Conservation (phyloP, 2,329 filamentous ascomycete genomes). For the Venturia effusa region DNA sequence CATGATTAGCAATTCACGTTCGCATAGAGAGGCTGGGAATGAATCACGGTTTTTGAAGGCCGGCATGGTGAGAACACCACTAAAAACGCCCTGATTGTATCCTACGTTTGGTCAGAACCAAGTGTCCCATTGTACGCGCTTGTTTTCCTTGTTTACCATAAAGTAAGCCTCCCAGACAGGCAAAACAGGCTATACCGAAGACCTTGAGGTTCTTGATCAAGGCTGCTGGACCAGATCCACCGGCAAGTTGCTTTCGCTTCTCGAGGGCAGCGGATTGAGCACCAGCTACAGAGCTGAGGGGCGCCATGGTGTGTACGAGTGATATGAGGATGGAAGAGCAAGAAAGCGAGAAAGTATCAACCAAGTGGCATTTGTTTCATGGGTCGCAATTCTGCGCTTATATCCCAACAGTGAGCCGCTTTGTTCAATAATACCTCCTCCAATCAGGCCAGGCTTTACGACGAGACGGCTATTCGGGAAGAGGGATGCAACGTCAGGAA, state of each 20-base stretch:
- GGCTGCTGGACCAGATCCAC: constrained; percentile 34
- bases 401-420: too few relatives aligned
- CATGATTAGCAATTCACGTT: neutral
- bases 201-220: constrained; percentile 43
- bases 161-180: constrained; percentile 40
- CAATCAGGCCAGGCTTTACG: neutral
- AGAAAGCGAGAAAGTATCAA: neutral
- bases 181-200: constrained; percentile 44
- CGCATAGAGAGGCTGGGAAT: neutral
- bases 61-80: constrained; percentile 49
- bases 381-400: neutral
- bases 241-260: constrained; percentile 29
- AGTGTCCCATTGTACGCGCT: too few relatives aligned
- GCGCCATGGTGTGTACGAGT: constrained; percentile 6
- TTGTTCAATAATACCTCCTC: neutral
- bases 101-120: constrained; percentile 20
- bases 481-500: neutral
- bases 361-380: neutral
- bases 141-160: constrained; percentile 32
- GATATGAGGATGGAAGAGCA: neutral
- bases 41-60: constrained; percentile 32
- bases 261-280: constrained; percentile 24
- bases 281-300: constrained; percentile 16
- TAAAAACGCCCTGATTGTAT: constrained; percentile 66
- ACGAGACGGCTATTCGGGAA: neutral